These are phyloP conservation scores for Oehlia diaphana DNA, from an alignment of 192 early-diverging fungal species.

Conservation along the genomic window DNA sequence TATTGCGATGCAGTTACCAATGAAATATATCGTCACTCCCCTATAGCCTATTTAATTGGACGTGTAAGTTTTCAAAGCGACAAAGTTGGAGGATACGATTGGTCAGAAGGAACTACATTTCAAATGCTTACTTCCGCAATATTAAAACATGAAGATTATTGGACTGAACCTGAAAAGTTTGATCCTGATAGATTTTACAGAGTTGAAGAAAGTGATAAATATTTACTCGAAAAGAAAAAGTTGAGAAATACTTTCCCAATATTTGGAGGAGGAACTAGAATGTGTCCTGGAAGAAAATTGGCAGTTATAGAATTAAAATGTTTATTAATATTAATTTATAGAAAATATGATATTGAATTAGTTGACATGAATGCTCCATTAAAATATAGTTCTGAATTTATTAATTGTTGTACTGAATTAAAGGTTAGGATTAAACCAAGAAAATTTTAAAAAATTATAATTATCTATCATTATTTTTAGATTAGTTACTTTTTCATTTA, in stretches of 20 bases:
- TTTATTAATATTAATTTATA: neutral
- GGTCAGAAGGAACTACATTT: neutral
- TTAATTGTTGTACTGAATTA: neutral
- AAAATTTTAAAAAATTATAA: neutral
- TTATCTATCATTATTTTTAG: too few relatives aligned
- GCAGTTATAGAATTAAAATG: neutral
- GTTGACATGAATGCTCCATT: neutral
- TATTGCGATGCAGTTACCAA: constrained; percentile 15
- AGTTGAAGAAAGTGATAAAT: neutral
- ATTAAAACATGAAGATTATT: neutral
- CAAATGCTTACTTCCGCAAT: neutral
- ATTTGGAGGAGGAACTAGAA: constrained; percentile 3
- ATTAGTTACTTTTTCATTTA: too few relatives aligned
- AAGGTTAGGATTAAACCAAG: neutral
- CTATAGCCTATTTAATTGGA: neutral
- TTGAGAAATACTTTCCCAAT: neutral
- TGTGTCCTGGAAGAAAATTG: constrained; percentile 13
- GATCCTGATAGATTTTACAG: constrained; percentile 19
- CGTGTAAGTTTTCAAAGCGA: neutral
- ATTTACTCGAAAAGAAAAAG: neutral
- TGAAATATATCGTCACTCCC: neutral
- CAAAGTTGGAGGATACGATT: constrained; percentile 12
- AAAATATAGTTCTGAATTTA: neutral
- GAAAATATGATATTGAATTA: constrained; percentile 19
- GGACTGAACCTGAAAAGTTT: constrained; percentile 10